Percentiles rank a stretch among this genome's conserved stretches.
Conservation (phyloP, 768 basidiomycete species). For the Amyloporia xantha region DNA sequence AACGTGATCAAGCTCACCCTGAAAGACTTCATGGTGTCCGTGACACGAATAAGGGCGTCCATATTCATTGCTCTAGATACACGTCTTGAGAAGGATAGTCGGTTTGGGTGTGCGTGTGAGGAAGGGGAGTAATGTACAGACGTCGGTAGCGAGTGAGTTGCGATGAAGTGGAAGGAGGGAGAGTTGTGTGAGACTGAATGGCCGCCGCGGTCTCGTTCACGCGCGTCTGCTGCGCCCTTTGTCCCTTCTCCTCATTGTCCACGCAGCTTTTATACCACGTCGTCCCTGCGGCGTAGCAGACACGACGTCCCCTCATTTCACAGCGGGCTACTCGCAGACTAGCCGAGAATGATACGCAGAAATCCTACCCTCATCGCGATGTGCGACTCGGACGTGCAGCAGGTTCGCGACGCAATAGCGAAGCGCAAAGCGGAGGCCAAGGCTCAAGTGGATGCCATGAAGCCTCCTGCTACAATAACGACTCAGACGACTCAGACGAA, state of each 20-base stretch:
- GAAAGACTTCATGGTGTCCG: conserved; percentile 63
- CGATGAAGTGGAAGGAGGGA: conserved; percentile 4
- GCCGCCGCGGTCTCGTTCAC: background rate
- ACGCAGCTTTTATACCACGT: background rate
- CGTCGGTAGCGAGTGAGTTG: conserved; percentile 4
- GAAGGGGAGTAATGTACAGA: background rate
- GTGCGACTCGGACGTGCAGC: conserved; percentile 74
- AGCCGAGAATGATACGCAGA: conserved; percentile 57
- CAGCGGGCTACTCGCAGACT: background rate
- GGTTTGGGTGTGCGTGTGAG: background rate
- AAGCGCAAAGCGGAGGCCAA: conserved; percentile 21
- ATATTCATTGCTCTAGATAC: conserved; percentile 32
- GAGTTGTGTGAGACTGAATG: conserved; percentile 1
- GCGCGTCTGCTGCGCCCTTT: conserved; percentile 12
- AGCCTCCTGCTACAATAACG: background rate
- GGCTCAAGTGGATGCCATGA: conserved; percentile 3
- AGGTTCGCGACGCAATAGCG: conserved; percentile 56
- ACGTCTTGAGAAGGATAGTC: background rate
- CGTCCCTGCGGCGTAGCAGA: background rate
- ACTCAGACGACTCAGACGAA: background rate
- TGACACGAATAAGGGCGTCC: conserved; percentile 61
- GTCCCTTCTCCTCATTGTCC: background rate
- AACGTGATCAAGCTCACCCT: conserved; percentile 40
- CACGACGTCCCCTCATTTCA: background rate
- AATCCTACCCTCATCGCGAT: conserved; percentile 71